Base-by-base conservation (phyloP, 768 basidiomycete species). In the Pisolithus orientalis region DNA sequence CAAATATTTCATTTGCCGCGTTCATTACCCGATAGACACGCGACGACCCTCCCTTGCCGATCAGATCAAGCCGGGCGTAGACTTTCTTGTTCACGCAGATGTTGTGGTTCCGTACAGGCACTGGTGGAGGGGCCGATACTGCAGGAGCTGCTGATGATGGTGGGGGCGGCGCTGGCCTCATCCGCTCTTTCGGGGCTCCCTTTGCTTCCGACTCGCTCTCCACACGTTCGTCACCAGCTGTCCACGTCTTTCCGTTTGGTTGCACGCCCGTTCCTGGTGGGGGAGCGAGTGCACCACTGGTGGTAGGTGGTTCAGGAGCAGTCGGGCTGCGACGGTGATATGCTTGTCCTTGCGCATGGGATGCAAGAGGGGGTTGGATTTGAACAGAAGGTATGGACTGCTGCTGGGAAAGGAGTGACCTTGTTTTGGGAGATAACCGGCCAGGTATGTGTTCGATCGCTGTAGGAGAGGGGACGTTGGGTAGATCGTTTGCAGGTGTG, bases 31-130 rank as follows among this genome's bases (percentile, higher is more conserved):
- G 87, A 67, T 85, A 99, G 39, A 99, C 95, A 45, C 90, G 87
- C n/a, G 94, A 96, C 8, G 93, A 87, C 0, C 95, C 95, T 40
- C 95, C 95, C 62, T 86, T 90, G 39, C 95, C 95, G 50, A 98
- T 84, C 70, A 90, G 75, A 63, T 93, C 90, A 2, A 97, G 77
- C 2, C 91, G 84, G 28, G 85, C 85, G 57, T 97, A 97, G 0
- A 78, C 68, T 60, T 83, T 87, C 65, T 84, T 88, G 74, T 94
- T 94, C 9, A 68, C 66, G 44, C 66, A 61, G 38, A 68, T 69
- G 38, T 70, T 69, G 58, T 70, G 69, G 50, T 75, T 74, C 27
- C 76, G 73, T 53, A 72, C 52, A 3, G 73, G 64, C 43, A 42
- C 58, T 1, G 58, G 51, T 13, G 44, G 46, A 8, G 63, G 49